Percentiles rank a stretch among this genome's conserved stretches.
phyloP scores from a whole-genome alignment of 1,284 basidiomycete genomes.

The Cryptococcus jaspeensis region DNA sequence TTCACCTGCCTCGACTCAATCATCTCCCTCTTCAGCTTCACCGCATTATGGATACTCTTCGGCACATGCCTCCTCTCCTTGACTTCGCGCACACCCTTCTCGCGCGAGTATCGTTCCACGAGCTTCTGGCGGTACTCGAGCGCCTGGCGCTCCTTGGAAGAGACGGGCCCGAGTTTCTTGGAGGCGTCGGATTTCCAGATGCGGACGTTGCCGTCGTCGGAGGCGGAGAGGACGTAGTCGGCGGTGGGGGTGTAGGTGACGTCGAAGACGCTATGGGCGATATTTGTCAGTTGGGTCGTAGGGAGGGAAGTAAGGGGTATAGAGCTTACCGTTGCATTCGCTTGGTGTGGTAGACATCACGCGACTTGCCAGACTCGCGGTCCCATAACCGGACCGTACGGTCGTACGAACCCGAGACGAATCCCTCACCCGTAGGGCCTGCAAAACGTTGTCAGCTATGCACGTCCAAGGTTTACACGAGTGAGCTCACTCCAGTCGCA shows the following conservation, averaged over 20 bases:
- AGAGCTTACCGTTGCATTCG: slow-evolving; percentile 86
- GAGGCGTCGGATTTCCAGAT: slow-evolving; percentile 95
- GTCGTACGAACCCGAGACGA: slow-evolving; percentile 96
- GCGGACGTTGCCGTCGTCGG: slow-evolving; percentile 94
- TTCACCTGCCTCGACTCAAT: slow-evolving; percentile 84
- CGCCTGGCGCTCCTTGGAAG: slow-evolving; percentile 84
- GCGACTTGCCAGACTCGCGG: slow-evolving; percentile 74
- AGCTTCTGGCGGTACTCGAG: slow-evolving; percentile 91
- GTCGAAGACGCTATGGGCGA: slow-evolving; percentile 53
- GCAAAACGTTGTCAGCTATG: neutral
- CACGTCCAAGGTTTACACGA: neutral
- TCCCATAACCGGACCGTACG: slow-evolving; percentile 92
- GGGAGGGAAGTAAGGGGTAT: neutral
- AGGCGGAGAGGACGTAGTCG: slow-evolving; percentile 88
- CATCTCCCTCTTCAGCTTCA: slow-evolving; percentile 89
- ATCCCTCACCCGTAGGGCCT: slow-evolving; percentile 87
- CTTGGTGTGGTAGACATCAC: slow-evolving; percentile 96
- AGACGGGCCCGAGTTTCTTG: slow-evolving; percentile 87
- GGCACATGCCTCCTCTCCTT: slow-evolving; percentile 84
- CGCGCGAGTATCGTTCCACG: slow-evolving; percentile 83
- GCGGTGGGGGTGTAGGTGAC: slow-evolving; percentile 80
- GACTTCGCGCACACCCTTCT: slow-evolving; percentile 77
- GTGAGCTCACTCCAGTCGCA: slow-evolving; percentile 73
- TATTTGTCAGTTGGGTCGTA: no score
- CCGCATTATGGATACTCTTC: slow-evolving; percentile 82